A percentile compares a stretch with the other conserved stretches of the same genome.
phyloP scores from a whole-genome alignment of 352 stramenopile species.

The Peronospora farinosa region DNA sequence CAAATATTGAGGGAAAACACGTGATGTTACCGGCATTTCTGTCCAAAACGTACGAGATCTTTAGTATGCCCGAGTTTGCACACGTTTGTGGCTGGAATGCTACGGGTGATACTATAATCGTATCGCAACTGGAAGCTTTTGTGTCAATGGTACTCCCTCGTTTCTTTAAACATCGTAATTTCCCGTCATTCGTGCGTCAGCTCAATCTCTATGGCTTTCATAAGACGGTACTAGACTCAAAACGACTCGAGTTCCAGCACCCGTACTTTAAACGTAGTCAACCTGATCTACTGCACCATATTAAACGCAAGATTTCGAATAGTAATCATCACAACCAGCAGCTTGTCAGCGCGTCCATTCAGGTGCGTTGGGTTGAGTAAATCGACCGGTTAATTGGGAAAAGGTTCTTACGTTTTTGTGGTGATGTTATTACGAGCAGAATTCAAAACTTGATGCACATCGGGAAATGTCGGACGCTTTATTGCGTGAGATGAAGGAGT shows the following conservation, averaged over 20 bases:
- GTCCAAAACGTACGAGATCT: conserved; percentile 92
- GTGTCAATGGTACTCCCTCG: conserved; percentile 78
- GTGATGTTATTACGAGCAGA: conserved; percentile 34
- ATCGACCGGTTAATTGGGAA: background rate
- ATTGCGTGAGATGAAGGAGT: conserved; percentile 78
- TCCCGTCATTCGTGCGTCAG: conserved; percentile 91
- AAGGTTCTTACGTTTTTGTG: conserved; percentile 3
- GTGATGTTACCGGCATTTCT: conserved; percentile 87
- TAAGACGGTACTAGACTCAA: conserved; percentile 90
- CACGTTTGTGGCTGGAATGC: conserved; percentile 87
- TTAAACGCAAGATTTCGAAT: conserved; percentile 86
- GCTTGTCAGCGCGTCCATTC: conserved; percentile 47
- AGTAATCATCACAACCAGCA: conserved; percentile 41
- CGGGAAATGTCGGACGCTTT: conserved; percentile 75
- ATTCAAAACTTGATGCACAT: conserved; percentile 60
- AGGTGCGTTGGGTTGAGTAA: conserved; percentile 24
- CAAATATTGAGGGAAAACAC: conserved; percentile 52
- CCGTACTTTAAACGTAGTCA: conserved; percentile 86
- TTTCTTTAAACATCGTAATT: conserved; percentile 92
- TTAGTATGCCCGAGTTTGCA: conserved; percentile 78
- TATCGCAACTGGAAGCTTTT: conserved; percentile 81
- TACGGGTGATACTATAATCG: conserved; percentile 89
- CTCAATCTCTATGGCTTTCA: conserved; percentile 92
- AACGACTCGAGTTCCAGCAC: conserved; percentile 90
- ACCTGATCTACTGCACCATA: conserved; percentile 79